Evolutionary conservation across 495 filamentous ascomycete species (phyloP), one percentile per base, ranked within the genome.

Genomic region (Xylaria sp.): DNA sequence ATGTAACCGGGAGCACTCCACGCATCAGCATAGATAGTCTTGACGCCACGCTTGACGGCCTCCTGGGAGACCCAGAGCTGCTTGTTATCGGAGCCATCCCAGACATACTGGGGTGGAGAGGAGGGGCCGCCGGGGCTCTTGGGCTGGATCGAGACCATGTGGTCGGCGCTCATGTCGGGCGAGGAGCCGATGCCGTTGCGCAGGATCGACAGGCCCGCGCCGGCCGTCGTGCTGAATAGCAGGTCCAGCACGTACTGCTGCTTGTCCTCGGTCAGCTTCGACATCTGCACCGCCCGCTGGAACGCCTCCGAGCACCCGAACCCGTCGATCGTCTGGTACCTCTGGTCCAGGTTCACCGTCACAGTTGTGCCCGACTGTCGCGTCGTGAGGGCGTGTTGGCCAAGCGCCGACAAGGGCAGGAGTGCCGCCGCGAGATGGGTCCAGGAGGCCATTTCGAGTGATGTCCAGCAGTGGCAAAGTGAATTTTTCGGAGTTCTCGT

Each of bases 1-100:
- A 88, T 88, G 75, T 82, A 89, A 0, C 82, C 86, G 1, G 85
- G 86, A 6, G 87, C 86, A 55, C 80, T 84, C 86, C 87, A 89
- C 0, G 86, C 86, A 73, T 89, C 78, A 6, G 85, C 86, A 71
- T 90, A 90, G 67, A 88, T 81, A 14, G 80, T 82, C 62, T 76
- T 79, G 15, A 86, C 82, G 15, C 85, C 85, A 31, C 83, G 81
- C n/a, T 75, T 80, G 9, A 79, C 71, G 2, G 85, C 84, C 72
- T 87, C 80, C 62, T 83, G 75, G 8, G 83, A 80, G 29, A 87
- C 75, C 81, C 84, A 87, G 29, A 88, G 80, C 75, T 87, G 85
- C 48, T 78, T 79, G 52, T 82, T 80, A 73, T 87, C 85, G 24
- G 82, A 78, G 17, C 72, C 71, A 65, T 85, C 84, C 83, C 84